Percentiles rank a stretch among this genome's conserved stretches.
These are phyloP conservation scores for Orychophragmus violaceus DNA, from an alignment of 345 rosid genomes.

Conservation along the genomic window DNA sequence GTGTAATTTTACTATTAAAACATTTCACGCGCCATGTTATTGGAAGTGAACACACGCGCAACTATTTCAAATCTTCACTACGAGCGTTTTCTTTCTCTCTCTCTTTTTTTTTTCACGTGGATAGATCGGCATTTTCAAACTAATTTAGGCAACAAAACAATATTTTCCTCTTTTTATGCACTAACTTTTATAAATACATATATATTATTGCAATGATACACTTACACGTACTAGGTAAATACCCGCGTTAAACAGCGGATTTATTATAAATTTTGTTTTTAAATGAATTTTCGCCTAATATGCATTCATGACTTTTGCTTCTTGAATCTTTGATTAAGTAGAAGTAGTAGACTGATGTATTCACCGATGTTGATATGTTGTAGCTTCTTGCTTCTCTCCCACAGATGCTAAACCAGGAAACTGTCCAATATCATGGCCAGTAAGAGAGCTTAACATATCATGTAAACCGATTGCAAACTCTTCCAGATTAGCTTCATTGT, in stretches of 20 bases:
- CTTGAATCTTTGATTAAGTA: neutral
- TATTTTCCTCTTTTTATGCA: neutral
- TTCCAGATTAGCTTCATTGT: constrained; percentile 40
- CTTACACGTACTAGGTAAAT: too few relatives aligned
- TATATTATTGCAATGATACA: too few relatives aligned
- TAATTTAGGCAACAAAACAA: neutral
- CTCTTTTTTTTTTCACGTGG: constrained; percentile 2
- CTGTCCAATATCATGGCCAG: constrained; percentile 76
- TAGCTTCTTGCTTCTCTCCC: constrained; percentile 20
- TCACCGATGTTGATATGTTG: constrained; percentile 36
- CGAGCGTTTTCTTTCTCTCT: constrained; percentile 23
- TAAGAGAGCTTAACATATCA: constrained; percentile 43
- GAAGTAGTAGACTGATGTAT: neutral
- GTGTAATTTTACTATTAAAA: neutral
- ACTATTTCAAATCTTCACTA: constrained; percentile 6
- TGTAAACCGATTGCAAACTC: constrained; percentile 67
- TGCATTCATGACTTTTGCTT: constrained; percentile 6
- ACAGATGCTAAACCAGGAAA: constrained; percentile 45
- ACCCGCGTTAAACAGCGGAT: too few relatives aligned
- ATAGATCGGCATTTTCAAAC: constrained; percentile 6
- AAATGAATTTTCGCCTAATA: too few relatives aligned
- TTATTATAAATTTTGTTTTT: too few relatives aligned
- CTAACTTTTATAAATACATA: too few relatives aligned
- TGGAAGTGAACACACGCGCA: constrained; percentile 17
- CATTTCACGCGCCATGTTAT: constrained; percentile 2